These are phyloP conservation scores for Zychaea mexicana DNA, from an alignment of 371 early-diverging fungal genomes.

Conservation along the genomic window DNA sequence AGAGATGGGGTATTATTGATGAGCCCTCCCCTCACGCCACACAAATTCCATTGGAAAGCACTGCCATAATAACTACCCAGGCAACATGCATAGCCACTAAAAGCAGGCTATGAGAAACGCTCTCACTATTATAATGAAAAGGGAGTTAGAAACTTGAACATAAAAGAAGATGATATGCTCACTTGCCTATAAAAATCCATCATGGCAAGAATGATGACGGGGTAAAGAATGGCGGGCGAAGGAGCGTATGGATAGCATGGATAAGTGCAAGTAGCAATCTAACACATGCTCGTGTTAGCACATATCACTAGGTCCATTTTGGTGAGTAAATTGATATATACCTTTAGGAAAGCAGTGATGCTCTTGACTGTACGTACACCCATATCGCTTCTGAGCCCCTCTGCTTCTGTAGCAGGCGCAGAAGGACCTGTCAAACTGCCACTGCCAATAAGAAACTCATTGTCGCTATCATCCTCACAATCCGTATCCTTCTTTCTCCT, in stretches of 20 bases:
- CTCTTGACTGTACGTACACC: conserved; percentile 20
- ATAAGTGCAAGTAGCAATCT: conserved; percentile 46
- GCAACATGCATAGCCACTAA: conserved; percentile 19
- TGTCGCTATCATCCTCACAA: not conserved
- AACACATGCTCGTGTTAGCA: not conserved
- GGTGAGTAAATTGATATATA: conserved; percentile 6
- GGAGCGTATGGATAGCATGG: conserved; percentile 47
- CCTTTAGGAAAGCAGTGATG: conserved; percentile 34
- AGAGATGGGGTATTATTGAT: not conserved
- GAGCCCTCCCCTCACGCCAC: conserved; percentile 4
- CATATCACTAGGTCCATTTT: no score
- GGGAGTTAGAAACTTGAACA: no score
- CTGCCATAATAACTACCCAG: conserved; percentile 22
- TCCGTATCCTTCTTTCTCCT: not conserved
- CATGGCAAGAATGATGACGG: conserved; percentile 36
- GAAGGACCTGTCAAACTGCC: not conserved
- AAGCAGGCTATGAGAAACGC: conserved; percentile 20
- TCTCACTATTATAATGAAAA: conserved; percentile 13
- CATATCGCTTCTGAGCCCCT: not conserved
- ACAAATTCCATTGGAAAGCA: conserved; percentile 19
- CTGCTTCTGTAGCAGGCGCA: not conserved
- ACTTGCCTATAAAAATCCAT: conserved; percentile 48
- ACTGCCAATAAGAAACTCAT: not conserved
- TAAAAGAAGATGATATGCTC: not conserved
- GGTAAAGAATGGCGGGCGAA: conserved; percentile 32